Evolutionary conservation across 1,284 basidiomycete genomes (phyloP), one percentile per base, ranked within the genome.

Genomic region (Abortiporus biennis): DNA sequence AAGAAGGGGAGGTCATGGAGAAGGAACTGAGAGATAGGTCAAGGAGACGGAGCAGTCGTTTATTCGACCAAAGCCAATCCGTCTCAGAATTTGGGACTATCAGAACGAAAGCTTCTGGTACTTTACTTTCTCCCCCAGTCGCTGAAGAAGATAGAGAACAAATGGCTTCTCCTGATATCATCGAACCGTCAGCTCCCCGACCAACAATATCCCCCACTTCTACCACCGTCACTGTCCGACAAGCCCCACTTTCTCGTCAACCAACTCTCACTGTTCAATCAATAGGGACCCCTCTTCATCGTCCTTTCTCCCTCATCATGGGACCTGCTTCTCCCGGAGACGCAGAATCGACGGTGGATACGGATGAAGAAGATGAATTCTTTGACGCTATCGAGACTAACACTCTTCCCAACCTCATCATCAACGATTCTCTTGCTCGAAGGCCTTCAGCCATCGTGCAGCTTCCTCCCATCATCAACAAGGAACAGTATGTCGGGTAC

Each of bases 301-400:
- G 52, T 11, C 45, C 44, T 16, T 44, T 46, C 22, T 47, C 49
- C 1, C 48, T 55, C 27, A 43, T 51, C 27, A 49, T 51, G 42
- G 39, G 41, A 5, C 23, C 45, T 1, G 19, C 42, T 9, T 40
- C 35, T 12, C 45, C 30, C 6, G 46, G 47, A 2, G 69, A 69
- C 8, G 64, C 66, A 0, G 69, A 72, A 1, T 72, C 71, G 1
- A 66, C 69, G 12, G 59, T 58, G 25, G 84, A 85, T 35, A 87
- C 85, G 1, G 92, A 94, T 50, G 89, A 91, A 40, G 92, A 94
- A 56, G 93, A 98, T 65, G 93, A 98, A 64, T 98, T 98, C 66
- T 98, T 96, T 57, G 95, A 98, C 59, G 93, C 94, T 15, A 93
- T 97, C 56, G 95, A 98, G 58, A 68, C 81, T 8, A 86, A 85